Conservation (phyloP, 2,329 filamentous ascomycete species). For the Clonostachys rosea region DNA sequence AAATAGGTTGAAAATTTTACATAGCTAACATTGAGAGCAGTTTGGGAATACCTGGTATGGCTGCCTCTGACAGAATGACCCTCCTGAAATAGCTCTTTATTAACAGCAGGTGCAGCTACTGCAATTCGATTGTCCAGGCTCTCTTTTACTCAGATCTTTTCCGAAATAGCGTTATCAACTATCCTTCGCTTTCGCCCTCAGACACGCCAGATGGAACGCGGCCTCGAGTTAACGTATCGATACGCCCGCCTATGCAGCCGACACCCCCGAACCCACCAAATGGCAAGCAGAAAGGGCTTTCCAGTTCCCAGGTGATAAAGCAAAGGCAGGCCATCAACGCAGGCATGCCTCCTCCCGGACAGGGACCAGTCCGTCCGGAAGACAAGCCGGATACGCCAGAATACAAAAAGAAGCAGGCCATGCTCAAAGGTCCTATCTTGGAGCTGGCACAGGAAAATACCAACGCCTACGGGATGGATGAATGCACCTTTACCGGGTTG, state of each 20-base stretch:
- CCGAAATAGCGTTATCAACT: constrained; percentile 89
- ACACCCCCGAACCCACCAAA: constrained; percentile 20
- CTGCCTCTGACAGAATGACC: neutral
- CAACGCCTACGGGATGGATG: constrained; percentile 82
- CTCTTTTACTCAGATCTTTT: constrained; percentile 95
- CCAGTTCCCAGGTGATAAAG: constrained; percentile 50
- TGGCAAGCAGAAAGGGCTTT: constrained; percentile 44
- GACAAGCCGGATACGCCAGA: constrained; percentile 94
- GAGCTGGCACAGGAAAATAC: constrained; percentile 80
- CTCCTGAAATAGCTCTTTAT: constrained; percentile 3
- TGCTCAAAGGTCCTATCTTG: constrained; percentile 81
- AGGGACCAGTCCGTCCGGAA: constrained; percentile 63
- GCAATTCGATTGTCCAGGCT: constrained; percentile 96
- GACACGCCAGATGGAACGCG: constrained; percentile 60
- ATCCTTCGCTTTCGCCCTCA: constrained; percentile 68
- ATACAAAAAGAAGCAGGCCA: constrained; percentile 95
- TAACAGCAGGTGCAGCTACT: constrained; percentile 63
- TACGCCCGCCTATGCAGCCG: constrained; percentile 50
- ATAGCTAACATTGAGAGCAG: constrained; percentile 45
- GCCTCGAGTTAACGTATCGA: constrained; percentile 55
- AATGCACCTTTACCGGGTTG: constrained; percentile 88
- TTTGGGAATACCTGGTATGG: constrained; percentile 95
- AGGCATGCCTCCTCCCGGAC: constrained; percentile 42
- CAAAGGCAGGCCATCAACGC: constrained; percentile 49
- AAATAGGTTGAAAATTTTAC: neutral